Conservation (phyloP, 495 filamentous ascomycete species). For the Neurospora cerealis region DNA sequence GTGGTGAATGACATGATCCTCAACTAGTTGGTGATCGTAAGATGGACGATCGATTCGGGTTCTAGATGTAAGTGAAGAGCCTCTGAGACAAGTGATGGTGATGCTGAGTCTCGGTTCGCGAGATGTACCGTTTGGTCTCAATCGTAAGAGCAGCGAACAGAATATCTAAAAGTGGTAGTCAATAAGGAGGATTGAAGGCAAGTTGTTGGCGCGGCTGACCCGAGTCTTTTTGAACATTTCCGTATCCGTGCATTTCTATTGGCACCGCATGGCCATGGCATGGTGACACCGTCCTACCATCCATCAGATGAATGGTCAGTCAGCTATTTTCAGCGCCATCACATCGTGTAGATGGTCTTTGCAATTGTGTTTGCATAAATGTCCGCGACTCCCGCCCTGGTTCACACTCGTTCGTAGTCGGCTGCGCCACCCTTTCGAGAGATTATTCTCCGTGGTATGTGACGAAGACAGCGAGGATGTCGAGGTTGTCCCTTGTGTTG, state of each 20-base stretch:
- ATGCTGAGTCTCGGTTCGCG: neutral
- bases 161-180: too few relatives aligned
- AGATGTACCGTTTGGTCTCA: neutral
- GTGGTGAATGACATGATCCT: neutral
- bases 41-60: neutral
- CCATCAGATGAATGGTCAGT: neutral
- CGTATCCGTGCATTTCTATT: neutral
- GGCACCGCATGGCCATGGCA: neutral
- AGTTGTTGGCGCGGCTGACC: neutral
- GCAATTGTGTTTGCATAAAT: neutral
- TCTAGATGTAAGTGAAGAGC: neutral
- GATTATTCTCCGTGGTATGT: neutral
- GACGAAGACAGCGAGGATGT: neutral
- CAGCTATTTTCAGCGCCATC: neutral
- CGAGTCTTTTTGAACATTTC: neutral
- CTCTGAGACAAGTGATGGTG: conserved; percentile 14
- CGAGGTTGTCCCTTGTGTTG: neutral
- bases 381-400: neutral
- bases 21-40: neutral
- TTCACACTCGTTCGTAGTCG: neutral
- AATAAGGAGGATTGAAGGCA: neutral
- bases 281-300: neutral
- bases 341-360: neutral
- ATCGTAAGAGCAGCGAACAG: neutral
- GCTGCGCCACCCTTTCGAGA: neutral